Conservation (phyloP, 2,329 filamentous ascomycete species). For the Diplodia intermedia region DNA sequence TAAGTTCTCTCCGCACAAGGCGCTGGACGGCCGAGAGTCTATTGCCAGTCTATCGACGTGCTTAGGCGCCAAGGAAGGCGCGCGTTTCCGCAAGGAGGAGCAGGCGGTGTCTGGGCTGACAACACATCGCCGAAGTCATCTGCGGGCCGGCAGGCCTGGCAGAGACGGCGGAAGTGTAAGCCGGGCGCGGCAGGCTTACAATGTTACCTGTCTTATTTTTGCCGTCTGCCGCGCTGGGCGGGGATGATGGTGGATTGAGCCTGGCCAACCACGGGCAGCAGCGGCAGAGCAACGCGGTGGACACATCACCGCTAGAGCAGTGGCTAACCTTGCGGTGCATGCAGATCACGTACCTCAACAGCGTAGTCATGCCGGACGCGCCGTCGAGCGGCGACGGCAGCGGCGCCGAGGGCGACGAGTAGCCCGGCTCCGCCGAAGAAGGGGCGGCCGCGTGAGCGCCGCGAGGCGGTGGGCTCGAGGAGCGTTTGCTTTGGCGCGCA, state of each 20-base stretch:
- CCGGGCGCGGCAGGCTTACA: constrained; percentile 7
- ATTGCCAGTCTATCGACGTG: constrained; percentile 22
- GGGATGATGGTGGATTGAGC: constrained; percentile 31
- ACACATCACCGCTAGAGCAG: constrained; percentile 24
- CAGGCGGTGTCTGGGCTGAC: constrained; percentile 28
- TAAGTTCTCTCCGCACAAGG: constrained; percentile 59
- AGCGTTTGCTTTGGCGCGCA: constrained; percentile 17
- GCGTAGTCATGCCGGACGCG: constrained; percentile 58
- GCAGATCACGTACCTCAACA: constrained; percentile 60
- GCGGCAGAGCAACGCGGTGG: constrained; percentile 23
- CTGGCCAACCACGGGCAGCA: constrained; percentile 31
- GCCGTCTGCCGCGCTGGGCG: constrained; percentile 25
- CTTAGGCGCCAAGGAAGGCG: constrained; percentile 18
- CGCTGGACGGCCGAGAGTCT: constrained; percentile 26
- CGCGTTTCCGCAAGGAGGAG: constrained; percentile 18
- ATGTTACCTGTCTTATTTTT: constrained; percentile 33
- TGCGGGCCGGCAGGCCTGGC: constrained; percentile 22
- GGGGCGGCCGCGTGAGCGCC: constrained; percentile 33
- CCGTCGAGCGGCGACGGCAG: constrained; percentile 42
- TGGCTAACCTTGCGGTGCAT: constrained; percentile 30
- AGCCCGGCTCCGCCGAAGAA: constrained; percentile 31
- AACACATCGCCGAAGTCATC: constrained; percentile 23
- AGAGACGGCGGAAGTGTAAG: constrained; percentile 14
- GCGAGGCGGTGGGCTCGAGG: constrained; percentile 34
- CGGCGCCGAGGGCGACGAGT: constrained; percentile 36